Base-by-base conservation (phyloP, 768 basidiomycete genomes). In the Pulveroboletus ravenelii region DNA sequence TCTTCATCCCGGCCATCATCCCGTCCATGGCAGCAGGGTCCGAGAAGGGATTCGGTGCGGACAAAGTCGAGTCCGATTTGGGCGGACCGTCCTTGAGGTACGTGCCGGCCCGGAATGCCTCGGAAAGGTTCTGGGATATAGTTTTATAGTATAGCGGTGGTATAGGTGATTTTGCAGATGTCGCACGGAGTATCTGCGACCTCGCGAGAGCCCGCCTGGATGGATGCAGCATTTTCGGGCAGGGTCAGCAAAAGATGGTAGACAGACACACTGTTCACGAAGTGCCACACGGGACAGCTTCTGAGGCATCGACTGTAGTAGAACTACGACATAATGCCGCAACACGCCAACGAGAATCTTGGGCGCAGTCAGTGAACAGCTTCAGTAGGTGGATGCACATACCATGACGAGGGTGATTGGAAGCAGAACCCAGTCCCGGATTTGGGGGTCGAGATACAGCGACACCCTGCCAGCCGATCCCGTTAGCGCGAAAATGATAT, bases 1-100 rank as follows among this genome's bases (percentile, higher is more conserved):
- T 97, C 77, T 97, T 97, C 87, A 99, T 89, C 32, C 91, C 91
- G 10, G 92, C 80, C 93, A 97, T 95, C 92, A 97, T 94, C 35
- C 89, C 90, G 57, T 97, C 95, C 93, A 98, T 95, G 40, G 86
- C 84, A 44, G 81, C 81, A 8, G 92, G 91, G 74, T 97, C 95
- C 12, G 81, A 80, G 66, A 97, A 78, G 0, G 93, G 90, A 60
- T 93, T 95, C 14, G 87, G 78, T 20, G 90, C 80, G 2, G 77
- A 58, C 27, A 76, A 61, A 0, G 82, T 70, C 31, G 76, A 75
- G 57, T 85, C 85, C 42, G 77, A 74, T 47, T 80, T 84, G 25
- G 87, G 82, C 14, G 85, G 82, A 0, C 87, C 85, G 47, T 92
- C 86, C 64, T 95, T 95, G 54, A 98, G 84, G 68, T 89, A 97